A percentile compares a stretch with the other conserved stretches of the same genome.
Evolutionary conservation across 345 rosid genomes (phyloP).

Genomic region (Turritis glabra): DNA sequence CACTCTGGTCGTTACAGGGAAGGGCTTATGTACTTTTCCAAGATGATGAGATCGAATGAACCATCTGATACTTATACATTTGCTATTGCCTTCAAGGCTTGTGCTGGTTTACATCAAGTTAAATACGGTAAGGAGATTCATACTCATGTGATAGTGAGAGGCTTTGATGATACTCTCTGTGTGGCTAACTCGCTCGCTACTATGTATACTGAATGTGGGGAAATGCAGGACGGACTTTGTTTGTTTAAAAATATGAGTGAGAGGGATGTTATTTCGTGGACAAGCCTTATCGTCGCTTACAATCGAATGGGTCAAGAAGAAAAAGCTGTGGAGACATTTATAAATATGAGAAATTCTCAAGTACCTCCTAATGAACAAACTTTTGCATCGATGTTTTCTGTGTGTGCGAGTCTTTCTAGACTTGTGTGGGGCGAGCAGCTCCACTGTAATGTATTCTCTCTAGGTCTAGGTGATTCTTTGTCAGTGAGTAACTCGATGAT

Average conservation of each 20-base stretch:
- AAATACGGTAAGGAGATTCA: constrained; percentile 76
- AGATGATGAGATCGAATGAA: constrained; percentile 58
- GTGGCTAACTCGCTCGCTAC: constrained; percentile 74
- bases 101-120: constrained; percentile 64
- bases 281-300: constrained; percentile 57
- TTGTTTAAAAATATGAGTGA: constrained; percentile 63
- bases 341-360: constrained; percentile 52
- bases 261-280: constrained; percentile 85
- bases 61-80: constrained; percentile 56
- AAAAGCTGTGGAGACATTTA: constrained; percentile 59
- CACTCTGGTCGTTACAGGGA: constrained; percentile 53
- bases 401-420: constrained; percentile 63
- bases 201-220: constrained; percentile 82
- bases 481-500: constrained; percentile 68
- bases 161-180: constrained; percentile 49
- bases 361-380: constrained; percentile 72
- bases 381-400: constrained; percentile 65
- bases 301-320: constrained; percentile 60
- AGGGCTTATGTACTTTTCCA: constrained; percentile 61
- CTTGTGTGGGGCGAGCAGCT: constrained; percentile 79
- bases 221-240: constrained; percentile 52
- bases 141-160: constrained; percentile 55
- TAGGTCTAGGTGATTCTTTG: constrained; percentile 51
- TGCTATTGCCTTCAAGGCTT: constrained; percentile 75
- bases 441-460: constrained; percentile 59